Evolutionary conservation across 768 basidiomycete genomes (phyloP).

Genomic region (Boletus subcaerulescens): DNA sequence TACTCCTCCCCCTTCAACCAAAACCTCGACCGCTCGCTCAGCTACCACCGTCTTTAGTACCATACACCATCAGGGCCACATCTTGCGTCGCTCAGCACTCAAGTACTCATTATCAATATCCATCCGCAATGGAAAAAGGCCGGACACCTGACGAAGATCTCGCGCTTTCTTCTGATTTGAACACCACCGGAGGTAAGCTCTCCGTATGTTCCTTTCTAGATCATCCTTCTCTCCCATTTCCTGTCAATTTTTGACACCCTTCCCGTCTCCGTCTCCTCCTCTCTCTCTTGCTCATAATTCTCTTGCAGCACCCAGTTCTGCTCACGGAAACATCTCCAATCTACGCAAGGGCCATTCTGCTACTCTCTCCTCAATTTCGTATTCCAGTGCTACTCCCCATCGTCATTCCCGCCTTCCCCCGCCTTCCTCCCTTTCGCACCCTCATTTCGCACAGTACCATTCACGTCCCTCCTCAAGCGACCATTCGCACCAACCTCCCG

Average conservation of each 20-base stretch:
- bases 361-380: no score
- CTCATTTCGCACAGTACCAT: background rate
- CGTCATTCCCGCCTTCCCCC: background rate
- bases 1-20: background rate
- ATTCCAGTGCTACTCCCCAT: background rate
- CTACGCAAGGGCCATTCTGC: background rate
- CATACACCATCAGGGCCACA: background rate
- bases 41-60: background rate
- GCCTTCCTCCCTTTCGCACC: background rate
- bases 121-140: constrained; percentile 25
- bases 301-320: constrained; percentile 1
- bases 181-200: constrained; percentile 27
- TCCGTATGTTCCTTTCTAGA: constrained; percentile 10
- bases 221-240: constrained; percentile 9
- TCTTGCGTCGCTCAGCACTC: background rate
- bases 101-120: no score
- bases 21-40: background rate
- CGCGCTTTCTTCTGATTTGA: constrained; percentile 4
- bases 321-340: background rate
- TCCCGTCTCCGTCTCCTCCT: background rate
- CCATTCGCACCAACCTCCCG: background rate
- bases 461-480: background rate
- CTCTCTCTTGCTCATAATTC: constrained; percentile 4
- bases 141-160: constrained; percentile 19
- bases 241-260: constrained; percentile 2